Evolutionary conservation across 2,329 filamentous ascomycete species (phyloP).

Genomic region (Aspergillus ibericus): DNA sequence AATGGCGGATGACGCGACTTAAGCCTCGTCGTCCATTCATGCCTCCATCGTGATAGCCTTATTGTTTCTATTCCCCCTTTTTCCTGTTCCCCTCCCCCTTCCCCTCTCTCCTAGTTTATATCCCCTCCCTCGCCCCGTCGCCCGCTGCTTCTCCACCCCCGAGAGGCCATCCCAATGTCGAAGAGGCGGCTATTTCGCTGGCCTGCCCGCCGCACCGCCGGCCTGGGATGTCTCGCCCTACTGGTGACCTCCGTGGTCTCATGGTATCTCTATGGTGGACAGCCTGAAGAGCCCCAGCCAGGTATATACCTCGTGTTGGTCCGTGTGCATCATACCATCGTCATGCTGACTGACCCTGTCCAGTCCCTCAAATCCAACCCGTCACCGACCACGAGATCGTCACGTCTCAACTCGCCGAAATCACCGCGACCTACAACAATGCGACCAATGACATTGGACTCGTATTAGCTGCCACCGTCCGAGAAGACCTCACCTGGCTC

Average conservation of each 20-base stretch:
- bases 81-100: not conserved
- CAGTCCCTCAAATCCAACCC: conserved; percentile 4
- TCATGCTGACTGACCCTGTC: not conserved
- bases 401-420: conserved; percentile 15
- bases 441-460: conserved; percentile 15
- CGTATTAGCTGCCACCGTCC: conserved; percentile 19
- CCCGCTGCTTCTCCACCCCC: not conserved
- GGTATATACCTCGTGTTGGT: conserved; percentile 9
- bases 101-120: not conserved
- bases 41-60: not conserved
- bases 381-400: conserved; percentile 13
- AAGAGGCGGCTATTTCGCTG: conserved; percentile 21
- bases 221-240: conserved; percentile 17
- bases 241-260: conserved; percentile 14
- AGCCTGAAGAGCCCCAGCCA: conserved; percentile 7
- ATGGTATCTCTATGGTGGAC: conserved; percentile 13
- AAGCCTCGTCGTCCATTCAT: not conserved
- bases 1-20: conserved; percentile 6
- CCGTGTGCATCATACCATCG: not conserved
- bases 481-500: conserved; percentile 23
- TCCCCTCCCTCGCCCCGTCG: not conserved
- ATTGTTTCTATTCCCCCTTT: not conserved
- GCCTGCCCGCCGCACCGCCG: conserved; percentile 19
- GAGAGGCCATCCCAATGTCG: conserved; percentile 12
- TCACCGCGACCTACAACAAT: conserved; percentile 17